These are phyloP conservation scores for Rhodamnia rubescens DNA, from an alignment of 345 rosid genomes.

Conservation along the genomic window DNA sequence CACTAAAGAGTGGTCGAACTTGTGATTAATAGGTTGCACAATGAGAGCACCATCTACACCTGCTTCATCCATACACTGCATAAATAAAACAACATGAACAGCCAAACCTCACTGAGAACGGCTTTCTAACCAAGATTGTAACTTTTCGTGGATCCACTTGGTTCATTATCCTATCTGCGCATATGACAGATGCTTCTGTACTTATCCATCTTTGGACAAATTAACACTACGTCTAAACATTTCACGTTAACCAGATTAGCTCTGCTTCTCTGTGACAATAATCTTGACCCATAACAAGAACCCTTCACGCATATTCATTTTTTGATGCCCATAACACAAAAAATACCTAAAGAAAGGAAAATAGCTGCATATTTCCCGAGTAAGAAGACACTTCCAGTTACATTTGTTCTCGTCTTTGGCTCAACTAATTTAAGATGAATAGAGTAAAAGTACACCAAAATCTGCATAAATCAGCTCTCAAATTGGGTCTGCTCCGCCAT, in stretches of 20 bases:
- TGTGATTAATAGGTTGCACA: conserved; percentile 94
- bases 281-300: background rate
- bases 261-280: background rate
- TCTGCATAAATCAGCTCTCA: background rate
- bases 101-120: background rate
- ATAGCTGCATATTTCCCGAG: background rate
- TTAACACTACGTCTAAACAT: background rate
- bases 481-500: background rate
- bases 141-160: background rate
- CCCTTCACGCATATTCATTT: background rate
- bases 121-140: background rate
- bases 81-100: background rate
- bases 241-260: background rate
- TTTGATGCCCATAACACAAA: background rate
- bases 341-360: background rate
- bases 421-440: background rate
- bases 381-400: background rate
- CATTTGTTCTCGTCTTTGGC: background rate
- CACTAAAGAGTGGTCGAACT: conserved; percentile 81
- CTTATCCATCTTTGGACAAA: background rate
- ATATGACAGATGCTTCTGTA: background rate
- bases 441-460: background rate
- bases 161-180: background rate
- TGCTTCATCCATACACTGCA: conserved; percentile 84
- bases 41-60: conserved; percentile 88